Evolutionary conservation across 2,329 filamentous ascomycete species (phyloP).

Genomic region (Thyridium curvatum): DNA sequence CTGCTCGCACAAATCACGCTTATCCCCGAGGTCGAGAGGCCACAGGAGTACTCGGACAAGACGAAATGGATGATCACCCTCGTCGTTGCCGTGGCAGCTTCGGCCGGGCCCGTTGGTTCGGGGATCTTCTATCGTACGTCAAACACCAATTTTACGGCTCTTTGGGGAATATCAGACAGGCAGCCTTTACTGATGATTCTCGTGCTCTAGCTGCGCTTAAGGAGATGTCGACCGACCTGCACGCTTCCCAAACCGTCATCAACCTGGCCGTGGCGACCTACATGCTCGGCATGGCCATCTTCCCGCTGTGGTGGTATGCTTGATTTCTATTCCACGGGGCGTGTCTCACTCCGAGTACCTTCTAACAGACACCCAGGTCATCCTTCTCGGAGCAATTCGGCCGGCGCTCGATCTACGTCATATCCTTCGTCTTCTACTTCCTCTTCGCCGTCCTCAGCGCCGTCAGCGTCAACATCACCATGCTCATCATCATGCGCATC

Average conservation of each 20-base stretch:
- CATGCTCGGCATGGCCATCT: constrained; percentile 78
- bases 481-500: constrained; percentile 73
- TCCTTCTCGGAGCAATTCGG: constrained; percentile 70
- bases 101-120: constrained; percentile 76
- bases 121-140: constrained; percentile 74
- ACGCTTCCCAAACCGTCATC: constrained; percentile 57
- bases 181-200: too few relatives aligned
- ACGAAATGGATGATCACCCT: constrained; percentile 84
- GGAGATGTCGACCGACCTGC: constrained; percentile 55
- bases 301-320: constrained; percentile 70
- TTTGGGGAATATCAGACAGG: background rate
- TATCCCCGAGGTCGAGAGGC: constrained; percentile 72
- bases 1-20: constrained; percentile 60
- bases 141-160: constrained; percentile 5
- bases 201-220: constrained; percentile 54
- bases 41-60: constrained; percentile 63
- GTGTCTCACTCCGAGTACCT: too few relatives aligned
- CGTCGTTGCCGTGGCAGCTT: constrained; percentile 69
- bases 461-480: constrained; percentile 60
- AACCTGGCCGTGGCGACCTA: constrained; percentile 75
- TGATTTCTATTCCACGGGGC: background rate
- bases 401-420: constrained; percentile 70
- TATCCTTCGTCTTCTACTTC: constrained; percentile 66
- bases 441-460: constrained; percentile 66
- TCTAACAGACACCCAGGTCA: too few relatives aligned